Percentiles rank a stretch among this genome's conserved stretches.
phyloP scores from a whole-genome alignment of 228 moss, liverwort and hornwort genomes.

The Sphagnum magellanicum region DNA sequence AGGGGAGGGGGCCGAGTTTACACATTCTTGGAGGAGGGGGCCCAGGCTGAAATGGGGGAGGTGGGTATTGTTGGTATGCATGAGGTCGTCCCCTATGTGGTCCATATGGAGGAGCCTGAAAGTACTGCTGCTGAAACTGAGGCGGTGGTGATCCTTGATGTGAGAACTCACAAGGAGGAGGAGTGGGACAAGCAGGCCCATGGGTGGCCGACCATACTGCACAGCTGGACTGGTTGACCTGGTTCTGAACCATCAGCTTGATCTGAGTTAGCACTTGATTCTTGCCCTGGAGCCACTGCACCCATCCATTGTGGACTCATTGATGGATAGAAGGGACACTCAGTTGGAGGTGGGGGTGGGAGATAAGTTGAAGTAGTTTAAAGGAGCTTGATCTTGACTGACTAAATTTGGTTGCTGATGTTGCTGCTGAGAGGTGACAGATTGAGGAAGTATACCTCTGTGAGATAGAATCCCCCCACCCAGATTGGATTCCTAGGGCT shows the following conservation, averaged over 20 bases:
- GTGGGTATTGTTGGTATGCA: constrained; percentile 51
- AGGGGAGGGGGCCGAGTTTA: no score
- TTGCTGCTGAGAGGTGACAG: constrained; percentile 84
- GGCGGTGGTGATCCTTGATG: constrained; percentile 42
- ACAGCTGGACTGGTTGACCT: constrained; percentile 37
- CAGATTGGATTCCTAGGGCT: constrained; percentile 34
- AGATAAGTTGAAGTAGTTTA: constrained; percentile 91
- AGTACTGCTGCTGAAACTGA: constrained; percentile 56
- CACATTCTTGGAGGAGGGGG: constrained; percentile 31
- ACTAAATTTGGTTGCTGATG: constrained; percentile 47
- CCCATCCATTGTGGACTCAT: constrained; percentile 99
- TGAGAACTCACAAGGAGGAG: constrained; percentile 34
- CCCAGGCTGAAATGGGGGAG: constrained; percentile 66
- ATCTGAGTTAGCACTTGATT: constrained; percentile 32
- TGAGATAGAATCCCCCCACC: constrained; percentile 71
- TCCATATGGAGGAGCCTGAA: constrained; percentile 24
- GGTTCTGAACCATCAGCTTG: constrained; percentile 48
- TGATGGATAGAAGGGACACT: constrained; percentile 88
- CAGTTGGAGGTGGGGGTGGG: constrained; percentile 61
- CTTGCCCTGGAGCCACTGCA: constrained; percentile 58
- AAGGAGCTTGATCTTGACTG: constrained; percentile 57
- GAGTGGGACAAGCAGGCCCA: constrained; percentile 35
- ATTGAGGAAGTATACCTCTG: constrained; percentile 87
- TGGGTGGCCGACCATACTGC: constrained; percentile 55
- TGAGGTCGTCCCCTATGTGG: constrained; percentile 52